Percentiles rank a stretch among this genome's conserved stretches.
phyloP scores from a whole-genome alignment of 1,139 yeast genomes.

The Nakaseomyces nivariensis region DNA sequence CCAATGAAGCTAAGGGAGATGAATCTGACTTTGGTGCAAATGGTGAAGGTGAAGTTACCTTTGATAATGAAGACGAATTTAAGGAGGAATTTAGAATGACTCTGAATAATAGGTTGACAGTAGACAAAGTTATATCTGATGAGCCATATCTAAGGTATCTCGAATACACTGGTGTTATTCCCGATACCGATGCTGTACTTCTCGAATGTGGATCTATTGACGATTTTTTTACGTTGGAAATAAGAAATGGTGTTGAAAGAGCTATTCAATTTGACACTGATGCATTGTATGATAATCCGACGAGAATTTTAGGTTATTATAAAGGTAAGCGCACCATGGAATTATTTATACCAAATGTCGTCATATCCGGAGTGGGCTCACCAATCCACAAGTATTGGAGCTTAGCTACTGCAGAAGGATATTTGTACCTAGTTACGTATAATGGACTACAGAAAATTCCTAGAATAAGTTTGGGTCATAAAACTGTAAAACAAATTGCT shows the following conservation, averaged over 20 bases:
- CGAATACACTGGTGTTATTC: constrained; percentile 19
- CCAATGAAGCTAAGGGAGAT: constrained; percentile 20
- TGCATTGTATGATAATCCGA: constrained; percentile 37
- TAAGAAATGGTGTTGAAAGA: constrained; percentile 36
- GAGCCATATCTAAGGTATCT: constrained; percentile 24
- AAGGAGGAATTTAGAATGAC: constrained; percentile 26
- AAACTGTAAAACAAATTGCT: constrained; percentile 20
- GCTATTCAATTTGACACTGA: constrained; percentile 26
- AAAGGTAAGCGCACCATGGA: constrained; percentile 38
- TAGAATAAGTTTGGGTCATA: constrained; percentile 25
- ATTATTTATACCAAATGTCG: constrained; percentile 41
- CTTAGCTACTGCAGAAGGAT: constrained; percentile 27
- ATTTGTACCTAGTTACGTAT: constrained; percentile 17
- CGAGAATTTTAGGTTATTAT: constrained; percentile 36
- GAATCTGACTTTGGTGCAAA: constrained; percentile 33
- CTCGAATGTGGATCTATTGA: constrained; percentile 21
- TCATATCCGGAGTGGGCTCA: constrained; percentile 32
- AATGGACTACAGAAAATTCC: constrained; percentile 23
- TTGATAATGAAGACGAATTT: constrained; percentile 29
- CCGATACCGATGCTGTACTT: constrained; percentile 28
- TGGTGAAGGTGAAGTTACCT: constrained; percentile 23
- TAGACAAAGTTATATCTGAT: constrained; percentile 24
- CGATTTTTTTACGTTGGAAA: constrained; percentile 32
- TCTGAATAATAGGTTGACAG: constrained; percentile 19
- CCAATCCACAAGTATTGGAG: constrained; percentile 22